A percentile compares a stretch with the other conserved stretches of the same genome.
These are phyloP conservation scores for Cystobasidium ongulense DNA, from an alignment of 768 basidiomycete genomes.

Conservation along the genomic window DNA sequence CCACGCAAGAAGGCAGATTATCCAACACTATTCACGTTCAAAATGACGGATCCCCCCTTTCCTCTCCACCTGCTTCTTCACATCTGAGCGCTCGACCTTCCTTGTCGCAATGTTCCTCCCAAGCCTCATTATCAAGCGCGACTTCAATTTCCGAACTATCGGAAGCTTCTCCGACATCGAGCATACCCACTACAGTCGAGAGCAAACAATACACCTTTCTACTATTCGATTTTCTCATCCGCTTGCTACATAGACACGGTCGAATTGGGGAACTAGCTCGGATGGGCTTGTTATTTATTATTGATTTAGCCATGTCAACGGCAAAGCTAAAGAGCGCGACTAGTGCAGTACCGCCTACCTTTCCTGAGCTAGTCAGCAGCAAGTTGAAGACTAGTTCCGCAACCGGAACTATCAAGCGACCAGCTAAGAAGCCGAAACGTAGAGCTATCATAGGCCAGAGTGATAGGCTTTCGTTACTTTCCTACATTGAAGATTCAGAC, in stretches of 20 bases:
- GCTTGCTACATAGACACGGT: slow-evolving; percentile 89
- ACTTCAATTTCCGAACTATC: background rate
- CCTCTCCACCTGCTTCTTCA: slow-evolving; percentile 32
- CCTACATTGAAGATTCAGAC: slow-evolving; percentile 91
- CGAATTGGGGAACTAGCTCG: slow-evolving; percentile 87
- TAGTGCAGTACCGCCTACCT: background rate
- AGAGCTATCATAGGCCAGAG: slow-evolving; percentile 71
- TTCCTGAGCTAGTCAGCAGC: background rate
- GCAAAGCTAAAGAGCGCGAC: background rate
- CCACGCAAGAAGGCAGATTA: slow-evolving; percentile 70
- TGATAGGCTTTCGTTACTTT: slow-evolving; percentile 51
- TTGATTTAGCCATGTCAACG: slow-evolving; percentile 64
- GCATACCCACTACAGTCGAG: slow-evolving; percentile 39
- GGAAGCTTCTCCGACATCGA: slow-evolving; percentile 28
- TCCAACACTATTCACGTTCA: slow-evolving; percentile 33
- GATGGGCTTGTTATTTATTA: slow-evolving; percentile 81
- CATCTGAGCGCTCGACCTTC: slow-evolving; percentile 34
- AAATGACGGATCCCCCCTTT: slow-evolving; percentile 32
- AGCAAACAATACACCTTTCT: slow-evolving; percentile 52
- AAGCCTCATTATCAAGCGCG: background rate
- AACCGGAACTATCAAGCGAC: background rate
- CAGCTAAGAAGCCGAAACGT: slow-evolving; percentile 42
- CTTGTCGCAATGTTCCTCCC: background rate
- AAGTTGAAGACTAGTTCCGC: background rate
- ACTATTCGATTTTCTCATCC: slow-evolving; percentile 87